Evolutionary conservation across 2,329 filamentous ascomycete genomes (phyloP).

Genomic region (Cryphonectria radicalis): DNA sequence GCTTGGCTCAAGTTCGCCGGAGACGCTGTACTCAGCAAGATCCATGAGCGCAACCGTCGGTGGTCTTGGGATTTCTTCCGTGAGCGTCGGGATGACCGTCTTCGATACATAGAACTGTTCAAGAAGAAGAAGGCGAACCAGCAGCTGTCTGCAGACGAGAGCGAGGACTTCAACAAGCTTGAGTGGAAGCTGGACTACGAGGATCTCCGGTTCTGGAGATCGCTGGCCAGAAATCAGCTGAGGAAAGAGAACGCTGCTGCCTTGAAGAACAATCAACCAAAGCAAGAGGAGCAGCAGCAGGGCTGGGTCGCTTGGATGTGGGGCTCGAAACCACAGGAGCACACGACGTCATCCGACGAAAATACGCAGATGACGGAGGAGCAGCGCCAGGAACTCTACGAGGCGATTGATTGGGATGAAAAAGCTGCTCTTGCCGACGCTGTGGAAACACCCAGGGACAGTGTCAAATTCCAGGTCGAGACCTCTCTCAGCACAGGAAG

Average conservation of each 20-base stretch:
- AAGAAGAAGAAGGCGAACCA: conserved; percentile 86
- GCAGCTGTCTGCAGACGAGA: conserved; percentile 72
- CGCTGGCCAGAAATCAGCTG: conserved; percentile 88
- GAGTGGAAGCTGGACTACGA: conserved; percentile 92
- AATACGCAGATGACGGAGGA: conserved; percentile 91
- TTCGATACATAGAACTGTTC: conserved; percentile 89
- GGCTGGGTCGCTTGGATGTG: conserved; percentile 93
- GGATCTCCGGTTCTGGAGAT: conserved; percentile 96
- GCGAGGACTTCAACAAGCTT: conserved; percentile 71
- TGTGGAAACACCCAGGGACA: conserved; percentile 87
- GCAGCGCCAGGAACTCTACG: conserved; percentile 93
- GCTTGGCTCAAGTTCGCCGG: conserved; percentile 94
- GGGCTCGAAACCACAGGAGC: conserved; percentile 71
- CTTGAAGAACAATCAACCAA: conserved; percentile 64
- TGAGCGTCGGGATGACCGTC: conserved; percentile 87
- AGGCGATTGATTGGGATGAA: conserved; percentile 98
- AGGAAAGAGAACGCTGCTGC: conserved; percentile 92
- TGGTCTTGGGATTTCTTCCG: conserved; percentile 98
- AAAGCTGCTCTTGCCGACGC: conserved; percentile 87
- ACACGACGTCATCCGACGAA: conserved; percentile 66
- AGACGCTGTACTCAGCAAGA: conserved; percentile 86
- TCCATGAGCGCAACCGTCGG: conserved; percentile 87
- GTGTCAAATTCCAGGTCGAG: conserved; percentile 90
- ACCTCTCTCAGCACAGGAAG: conserved; percentile 93
- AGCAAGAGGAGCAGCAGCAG: conserved; percentile 65